These are phyloP conservation scores for Penicillium frequentans DNA, from an alignment of 2,329 filamentous ascomycete genomes.

Conservation along the genomic window DNA sequence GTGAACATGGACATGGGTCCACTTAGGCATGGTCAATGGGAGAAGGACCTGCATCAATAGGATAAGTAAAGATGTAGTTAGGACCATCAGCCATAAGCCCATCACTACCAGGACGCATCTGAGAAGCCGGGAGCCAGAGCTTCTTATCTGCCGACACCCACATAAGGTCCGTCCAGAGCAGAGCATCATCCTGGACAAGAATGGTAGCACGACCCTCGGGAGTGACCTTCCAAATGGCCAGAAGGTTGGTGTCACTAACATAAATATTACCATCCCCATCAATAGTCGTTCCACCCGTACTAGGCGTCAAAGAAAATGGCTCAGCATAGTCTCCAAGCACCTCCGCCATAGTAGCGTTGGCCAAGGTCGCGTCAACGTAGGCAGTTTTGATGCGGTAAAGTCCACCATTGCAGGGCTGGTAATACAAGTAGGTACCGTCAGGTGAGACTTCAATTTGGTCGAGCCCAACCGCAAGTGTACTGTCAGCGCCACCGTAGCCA, in stretches of 20 bases:
- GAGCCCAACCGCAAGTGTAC: neutral
- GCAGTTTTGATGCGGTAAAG: neutral
- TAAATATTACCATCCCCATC: conserved; percentile 1
- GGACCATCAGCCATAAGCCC: neutral
- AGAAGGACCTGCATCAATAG: neutral
- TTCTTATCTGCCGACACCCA: neutral
- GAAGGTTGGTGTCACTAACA: neutral
- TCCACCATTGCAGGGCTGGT: neutral
- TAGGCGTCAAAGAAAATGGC: neutral
- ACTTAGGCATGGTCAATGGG: neutral
- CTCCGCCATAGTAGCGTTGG: neutral
- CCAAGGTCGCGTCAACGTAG: neutral
- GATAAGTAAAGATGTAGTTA: neutral
- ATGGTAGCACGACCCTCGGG: neutral
- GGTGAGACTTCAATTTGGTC: neutral
- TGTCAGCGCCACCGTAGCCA: neutral
- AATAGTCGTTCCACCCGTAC: neutral
- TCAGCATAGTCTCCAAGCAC: neutral
- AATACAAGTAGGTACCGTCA: neutral
- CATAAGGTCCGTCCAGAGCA: conserved; percentile 1
- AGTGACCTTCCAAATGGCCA: conserved; percentile 1
- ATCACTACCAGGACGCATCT: neutral
- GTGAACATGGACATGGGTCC: neutral
- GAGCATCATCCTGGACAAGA: neutral
- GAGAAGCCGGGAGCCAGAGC: neutral